These are phyloP conservation scores for Wakefieldia striispora DNA, from an alignment of 768 basidiomycete genomes.

Conservation along the genomic window DNA sequence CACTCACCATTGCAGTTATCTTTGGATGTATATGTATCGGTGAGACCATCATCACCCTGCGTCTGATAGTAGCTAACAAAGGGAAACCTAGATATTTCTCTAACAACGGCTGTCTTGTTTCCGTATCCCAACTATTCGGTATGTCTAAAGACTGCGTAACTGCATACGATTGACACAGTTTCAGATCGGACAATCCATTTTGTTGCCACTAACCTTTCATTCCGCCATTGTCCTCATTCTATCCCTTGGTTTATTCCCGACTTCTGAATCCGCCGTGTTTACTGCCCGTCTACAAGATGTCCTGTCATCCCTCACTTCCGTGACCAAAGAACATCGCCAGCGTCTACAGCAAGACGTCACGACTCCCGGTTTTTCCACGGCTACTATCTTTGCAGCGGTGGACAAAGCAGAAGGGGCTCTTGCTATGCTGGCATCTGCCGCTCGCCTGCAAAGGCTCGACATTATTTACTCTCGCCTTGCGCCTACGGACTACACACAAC, in stretches of 20 bases:
- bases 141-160: slow-evolving; percentile 9
- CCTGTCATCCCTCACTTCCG: slow-evolving; percentile 45
- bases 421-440: slow-evolving; percentile 49
- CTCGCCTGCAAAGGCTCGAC: slow-evolving; percentile 55
- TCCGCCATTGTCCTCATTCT: slow-evolving; percentile 51
- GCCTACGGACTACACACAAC: slow-evolving; percentile 50
- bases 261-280: slow-evolving; percentile 59
- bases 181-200: slow-evolving; percentile 49
- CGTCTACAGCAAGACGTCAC: slow-evolving; percentile 44
- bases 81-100: slow-evolving; percentile 46
- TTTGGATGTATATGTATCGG: slow-evolving; percentile 62
- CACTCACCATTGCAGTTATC: slow-evolving; percentile 53
- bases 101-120: slow-evolving; percentile 57
- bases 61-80: background rate
- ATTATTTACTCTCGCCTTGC: slow-evolving; percentile 59
- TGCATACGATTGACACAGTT: background rate
- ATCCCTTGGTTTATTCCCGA: slow-evolving; percentile 60
- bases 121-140: slow-evolving; percentile 64
- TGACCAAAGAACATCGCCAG: slow-evolving; percentile 45
- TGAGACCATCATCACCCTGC: slow-evolving; percentile 22
- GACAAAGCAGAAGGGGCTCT: slow-evolving; percentile 47
- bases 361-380: slow-evolving; percentile 30
- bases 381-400: slow-evolving; percentile 33
- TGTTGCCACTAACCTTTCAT: slow-evolving; percentile 61
- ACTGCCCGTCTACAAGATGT: slow-evolving; percentile 47